phyloP scores from a whole-genome alignment of 768 basidiomycete genomes.

The Tephrocybe sp. region DNA sequence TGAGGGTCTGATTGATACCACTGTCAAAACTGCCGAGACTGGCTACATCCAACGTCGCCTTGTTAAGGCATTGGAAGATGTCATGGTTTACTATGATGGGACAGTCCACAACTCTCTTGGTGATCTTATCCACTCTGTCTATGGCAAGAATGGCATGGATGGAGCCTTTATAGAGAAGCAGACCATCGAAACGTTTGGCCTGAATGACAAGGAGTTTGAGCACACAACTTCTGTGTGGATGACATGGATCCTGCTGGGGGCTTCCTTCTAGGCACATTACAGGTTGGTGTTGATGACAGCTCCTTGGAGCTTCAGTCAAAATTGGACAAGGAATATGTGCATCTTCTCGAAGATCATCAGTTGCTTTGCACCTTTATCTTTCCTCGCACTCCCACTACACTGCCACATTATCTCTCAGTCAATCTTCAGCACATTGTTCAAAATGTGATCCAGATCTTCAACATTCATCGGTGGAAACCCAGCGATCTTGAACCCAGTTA shows the following conservation, averaged over 20 bases:
- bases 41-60: no score
- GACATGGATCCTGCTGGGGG: slow-evolving; percentile 81
- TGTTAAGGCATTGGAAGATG: slow-evolving; percentile 93
- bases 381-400: slow-evolving; percentile 65
- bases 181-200: no score
- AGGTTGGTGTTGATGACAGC: slow-evolving; percentile 85
- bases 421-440: slow-evolving; percentile 95
- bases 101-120: slow-evolving; percentile 97
- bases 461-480: slow-evolving; percentile 91
- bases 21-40: no score
- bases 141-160: no score
- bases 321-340: slow-evolving; percentile 66
- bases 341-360: no score
- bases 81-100: slow-evolving; percentile 97
- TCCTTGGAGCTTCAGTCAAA: slow-evolving; percentile 81
- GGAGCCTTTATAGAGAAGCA: no score
- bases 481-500: slow-evolving; percentile 89
- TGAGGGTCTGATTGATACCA: no score
- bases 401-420: slow-evolving; percentile 88
- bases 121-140: slow-evolving; percentile 94
- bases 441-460: slow-evolving; percentile 95
- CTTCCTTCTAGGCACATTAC: slow-evolving; percentile 77
- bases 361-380: no score
- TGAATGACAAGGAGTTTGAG: no score
- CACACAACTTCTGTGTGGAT: slow-evolving; percentile 91